Evolutionary conservation across 768 basidiomycete genomes (phyloP).

Genomic region (Cubamyces sp.): DNA sequence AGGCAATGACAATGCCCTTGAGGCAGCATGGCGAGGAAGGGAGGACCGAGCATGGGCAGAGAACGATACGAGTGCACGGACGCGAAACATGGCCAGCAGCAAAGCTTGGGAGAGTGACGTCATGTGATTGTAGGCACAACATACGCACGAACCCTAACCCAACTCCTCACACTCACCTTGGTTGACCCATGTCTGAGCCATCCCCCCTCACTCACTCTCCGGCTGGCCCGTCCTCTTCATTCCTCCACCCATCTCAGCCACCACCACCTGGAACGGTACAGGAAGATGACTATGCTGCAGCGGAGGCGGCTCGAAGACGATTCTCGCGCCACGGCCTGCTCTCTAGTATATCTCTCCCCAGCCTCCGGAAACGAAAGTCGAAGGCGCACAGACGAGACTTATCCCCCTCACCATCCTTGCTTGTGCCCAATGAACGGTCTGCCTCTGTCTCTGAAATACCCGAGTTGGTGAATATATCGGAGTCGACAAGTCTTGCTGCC

Average conservation of each 20-base stretch:
- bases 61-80: slow-evolving; percentile 15
- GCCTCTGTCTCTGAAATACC: slow-evolving; percentile 1
- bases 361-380: slow-evolving; percentile 1
- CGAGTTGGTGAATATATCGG: slow-evolving; percentile 9
- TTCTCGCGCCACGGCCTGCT: slow-evolving; percentile 38
- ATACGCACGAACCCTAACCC: slow-evolving; percentile 20
- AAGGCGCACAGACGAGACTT: not conserved
- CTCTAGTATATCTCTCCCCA: slow-evolving; percentile 24
- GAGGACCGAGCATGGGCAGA: not conserved
- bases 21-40: not conserved
- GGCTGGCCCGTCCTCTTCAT: slow-evolving; percentile 25
- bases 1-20: not conserved
- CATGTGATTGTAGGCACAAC: slow-evolving; percentile 20
- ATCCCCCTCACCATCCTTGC: slow-evolving; percentile 8
- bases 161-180: slow-evolving; percentile 2
- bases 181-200: slow-evolving; percentile 25
- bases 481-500: not conserved
- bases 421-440: not conserved
- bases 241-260: slow-evolving; percentile 16
- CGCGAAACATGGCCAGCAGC: slow-evolving; percentile 30
- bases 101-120: slow-evolving; percentile 28
- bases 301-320: slow-evolving; percentile 52
- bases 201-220: slow-evolving; percentile 10
- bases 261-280: slow-evolving; percentile 46
- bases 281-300: slow-evolving; percentile 46